Percentiles rank a stretch among this genome's conserved stretches.
Conservation (phyloP, 1,139 yeast genomes). For the Saccharomyces hybrid region DNA sequence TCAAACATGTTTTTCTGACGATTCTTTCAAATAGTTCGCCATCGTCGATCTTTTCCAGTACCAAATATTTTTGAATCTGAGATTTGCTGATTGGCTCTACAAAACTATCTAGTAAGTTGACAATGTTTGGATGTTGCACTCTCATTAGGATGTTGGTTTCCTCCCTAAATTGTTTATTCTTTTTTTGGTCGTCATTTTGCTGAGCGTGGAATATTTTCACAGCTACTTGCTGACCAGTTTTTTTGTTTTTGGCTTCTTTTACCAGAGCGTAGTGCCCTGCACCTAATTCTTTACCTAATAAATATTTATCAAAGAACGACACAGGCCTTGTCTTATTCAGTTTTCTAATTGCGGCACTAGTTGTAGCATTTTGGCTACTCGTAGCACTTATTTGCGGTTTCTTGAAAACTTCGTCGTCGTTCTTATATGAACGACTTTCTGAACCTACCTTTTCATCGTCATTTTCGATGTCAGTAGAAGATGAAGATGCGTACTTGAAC, state of each 20-base stretch:
- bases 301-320: constrained; percentile 51
- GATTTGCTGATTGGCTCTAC: constrained; percentile 57
- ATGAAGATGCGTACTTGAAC: constrained; percentile 38
- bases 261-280: constrained; percentile 77
- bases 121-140: constrained; percentile 66
- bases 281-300: constrained; percentile 56
- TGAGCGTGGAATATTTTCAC: constrained; percentile 74
- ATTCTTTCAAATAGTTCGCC: constrained; percentile 72
- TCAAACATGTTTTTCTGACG: constrained; percentile 50
- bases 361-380: constrained; percentile 19
- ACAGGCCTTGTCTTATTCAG: constrained; percentile 10
- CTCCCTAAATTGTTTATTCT: constrained; percentile 47
- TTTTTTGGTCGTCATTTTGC: constrained; percentile 42
- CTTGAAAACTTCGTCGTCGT: constrained; percentile 20
- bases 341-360: constrained; percentile 8
- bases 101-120: constrained; percentile 55
- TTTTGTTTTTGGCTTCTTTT: constrained; percentile 54
- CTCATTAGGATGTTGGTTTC: constrained; percentile 60
- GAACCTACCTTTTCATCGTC: background rate
- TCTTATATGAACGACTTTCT: constrained; percentile 6
- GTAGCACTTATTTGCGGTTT: constrained; percentile 24
- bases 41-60: constrained; percentile 63
- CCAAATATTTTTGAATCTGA: constrained; percentile 55
- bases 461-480: constrained; percentile 4
- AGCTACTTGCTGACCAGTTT: constrained; percentile 55